These are phyloP conservation scores for Plectranthus barbatus DNA, from an alignment of 257 asterid species.

Conservation along the genomic window DNA sequence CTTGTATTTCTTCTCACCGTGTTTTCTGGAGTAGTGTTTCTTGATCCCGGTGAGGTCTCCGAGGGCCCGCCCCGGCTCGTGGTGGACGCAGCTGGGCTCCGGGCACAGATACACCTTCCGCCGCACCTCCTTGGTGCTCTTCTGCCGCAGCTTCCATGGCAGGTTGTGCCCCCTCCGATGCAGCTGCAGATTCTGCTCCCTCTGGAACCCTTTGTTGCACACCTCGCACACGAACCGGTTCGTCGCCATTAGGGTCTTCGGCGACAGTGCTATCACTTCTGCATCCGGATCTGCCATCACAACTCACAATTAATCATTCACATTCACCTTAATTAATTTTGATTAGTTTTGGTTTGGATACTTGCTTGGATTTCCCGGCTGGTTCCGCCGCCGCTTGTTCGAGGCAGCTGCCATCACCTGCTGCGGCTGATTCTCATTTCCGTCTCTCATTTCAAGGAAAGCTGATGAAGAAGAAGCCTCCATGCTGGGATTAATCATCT, in stretches of 20 bases:
- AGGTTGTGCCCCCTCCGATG: slow-evolving; percentile 78
- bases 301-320: too few species aligned
- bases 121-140: slow-evolving; percentile 45
- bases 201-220: slow-evolving; percentile 75
- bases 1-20: slow-evolving; percentile 70
- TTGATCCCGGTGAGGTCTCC: slow-evolving; percentile 87
- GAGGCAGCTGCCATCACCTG: slow-evolving; percentile 22
- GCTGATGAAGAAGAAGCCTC: slow-evolving; percentile 44
- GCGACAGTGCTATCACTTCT: slow-evolving; percentile 69
- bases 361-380: slow-evolving; percentile 85
- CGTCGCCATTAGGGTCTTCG: slow-evolving; percentile 75
- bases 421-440: slow-evolving; percentile 24
- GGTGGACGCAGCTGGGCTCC: slow-evolving; percentile 72
- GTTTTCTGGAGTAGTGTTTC: slow-evolving; percentile 65
- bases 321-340: too few species aligned
- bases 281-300: slow-evolving; percentile 55
- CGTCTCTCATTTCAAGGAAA: slow-evolving; percentile 34
- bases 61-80: slow-evolving; percentile 67
- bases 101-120: slow-evolving; percentile 76
- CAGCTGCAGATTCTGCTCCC: slow-evolving; percentile 82
- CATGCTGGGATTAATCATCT: slow-evolving; percentile 7
- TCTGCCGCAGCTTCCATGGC: slow-evolving; percentile 74
- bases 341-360: slow-evolving; percentile 2
- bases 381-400: slow-evolving; percentile 49
- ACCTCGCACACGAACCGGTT: slow-evolving; percentile 76